A percentile compares a stretch with the other conserved stretches of the same genome.
phyloP scores from a whole-genome alignment of 2,329 filamentous ascomycete species.

The Colletotrichum sansevieriae region DNA sequence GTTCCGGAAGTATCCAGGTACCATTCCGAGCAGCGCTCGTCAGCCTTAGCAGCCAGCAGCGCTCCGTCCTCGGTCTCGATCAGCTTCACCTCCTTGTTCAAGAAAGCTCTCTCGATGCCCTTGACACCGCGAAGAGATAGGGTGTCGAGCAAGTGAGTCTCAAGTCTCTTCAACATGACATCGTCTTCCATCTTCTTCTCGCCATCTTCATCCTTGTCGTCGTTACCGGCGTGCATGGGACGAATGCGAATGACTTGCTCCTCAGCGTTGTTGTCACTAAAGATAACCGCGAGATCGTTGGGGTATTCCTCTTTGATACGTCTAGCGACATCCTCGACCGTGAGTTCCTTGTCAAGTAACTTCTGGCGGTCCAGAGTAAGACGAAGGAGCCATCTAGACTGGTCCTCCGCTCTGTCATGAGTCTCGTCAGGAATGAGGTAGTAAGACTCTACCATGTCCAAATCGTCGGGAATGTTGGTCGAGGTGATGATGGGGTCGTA shows the following conservation, averaged over 20 bases:
- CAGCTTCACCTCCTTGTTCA: conserved; percentile 83
- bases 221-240: conserved; percentile 77
- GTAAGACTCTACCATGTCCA: conserved; percentile 96
- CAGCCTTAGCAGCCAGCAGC: conserved; percentile 79
- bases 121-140: conserved; percentile 91
- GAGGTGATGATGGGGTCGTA: conserved; percentile 92
- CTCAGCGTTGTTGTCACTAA: conserved; percentile 98
- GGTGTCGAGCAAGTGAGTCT: conserved; percentile 91
- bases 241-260: conserved; percentile 95
- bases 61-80: conserved; percentile 78
- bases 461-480: conserved; percentile 88
- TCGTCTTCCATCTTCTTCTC: conserved; percentile 81
- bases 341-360: conserved; percentile 93
- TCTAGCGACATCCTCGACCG: conserved; percentile 89
- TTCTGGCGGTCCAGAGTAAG: conserved; percentile 94
- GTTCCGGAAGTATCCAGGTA: conserved; percentile 96
- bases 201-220: conserved; percentile 78
- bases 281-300: conserved; percentile 89
- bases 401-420: conserved; percentile 72
- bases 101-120: conserved; percentile 91
- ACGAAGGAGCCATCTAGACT: conserved; percentile 96
- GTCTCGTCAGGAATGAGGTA: conserved; percentile 91
- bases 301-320: conserved; percentile 92
- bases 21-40: conserved; percentile 88
- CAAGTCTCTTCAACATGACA: conserved; percentile 90